These are phyloP conservation scores for Lodderomyces jiufengensis DNA, from an alignment of 1,139 yeast genomes.

Conservation along the genomic window DNA sequence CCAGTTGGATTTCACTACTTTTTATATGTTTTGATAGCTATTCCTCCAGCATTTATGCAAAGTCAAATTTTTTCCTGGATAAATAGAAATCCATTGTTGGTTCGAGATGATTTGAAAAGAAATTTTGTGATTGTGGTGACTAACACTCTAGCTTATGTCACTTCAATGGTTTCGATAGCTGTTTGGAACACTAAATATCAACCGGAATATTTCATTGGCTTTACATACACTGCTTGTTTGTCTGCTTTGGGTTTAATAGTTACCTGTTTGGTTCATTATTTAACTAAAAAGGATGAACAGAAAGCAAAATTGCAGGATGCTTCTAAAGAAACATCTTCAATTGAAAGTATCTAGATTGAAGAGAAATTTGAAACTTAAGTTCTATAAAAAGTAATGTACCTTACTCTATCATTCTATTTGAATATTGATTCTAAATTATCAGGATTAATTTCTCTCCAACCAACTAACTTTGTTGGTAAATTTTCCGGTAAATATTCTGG, in stretches of 20 bases:
- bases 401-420: slow-evolving; percentile 1
- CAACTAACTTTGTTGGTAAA: slow-evolving; percentile 29
- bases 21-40: slow-evolving; percentile 43
- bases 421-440: slow-evolving; percentile 11
- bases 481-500: slow-evolving; percentile 46
- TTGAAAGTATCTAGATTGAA: neutral
- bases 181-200: slow-evolving; percentile 50
- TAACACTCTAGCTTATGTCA: slow-evolving; percentile 50
- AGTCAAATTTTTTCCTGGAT: slow-evolving; percentile 58
- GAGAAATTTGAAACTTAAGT: too few relatives aligned
- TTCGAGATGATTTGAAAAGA: slow-evolving; percentile 46
- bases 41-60: slow-evolving; percentile 46
- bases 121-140: slow-evolving; percentile 49
- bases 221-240: slow-evolving; percentile 47
- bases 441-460: slow-evolving; percentile 32
- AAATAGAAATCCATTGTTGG: slow-evolving; percentile 36
- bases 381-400: neutral
- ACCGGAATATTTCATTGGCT: slow-evolving; percentile 48
- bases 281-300: slow-evolving; percentile 31
- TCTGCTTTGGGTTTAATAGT: slow-evolving; percentile 37
- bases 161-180: slow-evolving; percentile 46
- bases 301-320: slow-evolving; percentile 1
- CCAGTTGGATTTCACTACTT: slow-evolving; percentile 48
- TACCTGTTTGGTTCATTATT: slow-evolving; percentile 29
- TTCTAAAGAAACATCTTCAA: neutral